Conservation (phyloP, 495 filamentous ascomycete species). For the Aspergillus steynii region DNA sequence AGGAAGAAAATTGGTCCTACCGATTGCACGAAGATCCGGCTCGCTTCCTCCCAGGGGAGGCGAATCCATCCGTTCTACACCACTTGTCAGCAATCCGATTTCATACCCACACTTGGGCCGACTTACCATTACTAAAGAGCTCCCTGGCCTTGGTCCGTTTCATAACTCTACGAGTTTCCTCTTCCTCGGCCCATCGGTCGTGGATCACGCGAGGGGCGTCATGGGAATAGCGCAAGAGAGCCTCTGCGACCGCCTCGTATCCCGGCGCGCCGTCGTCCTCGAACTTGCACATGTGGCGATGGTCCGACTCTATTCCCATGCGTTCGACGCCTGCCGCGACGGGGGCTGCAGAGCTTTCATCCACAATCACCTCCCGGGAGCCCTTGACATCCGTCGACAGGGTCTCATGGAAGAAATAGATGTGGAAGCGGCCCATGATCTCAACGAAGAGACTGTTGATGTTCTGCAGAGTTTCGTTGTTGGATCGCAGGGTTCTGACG, state of each 20-base stretch:
- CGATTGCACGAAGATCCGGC: conserved; percentile 26
- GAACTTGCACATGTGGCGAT: conserved; percentile 89
- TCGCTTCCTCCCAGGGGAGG: conserved; percentile 21
- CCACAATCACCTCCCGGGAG: conserved; percentile 65
- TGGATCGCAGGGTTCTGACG: conserved; percentile 68
- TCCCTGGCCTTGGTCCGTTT: conserved; percentile 41
- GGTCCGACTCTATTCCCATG: conserved; percentile 78
- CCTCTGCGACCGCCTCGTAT: conserved; percentile 70
- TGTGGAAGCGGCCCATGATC: conserved; percentile 68
- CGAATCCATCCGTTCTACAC: conserved; percentile 22
- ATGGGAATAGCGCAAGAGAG: conserved; percentile 66
- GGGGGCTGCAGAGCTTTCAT: conserved; percentile 72
- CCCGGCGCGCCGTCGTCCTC: conserved; percentile 70
- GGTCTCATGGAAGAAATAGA: conserved; percentile 73
- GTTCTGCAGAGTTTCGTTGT: conserved; percentile 78
- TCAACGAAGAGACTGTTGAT: conserved; percentile 78
- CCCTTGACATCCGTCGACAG: conserved; percentile 65
- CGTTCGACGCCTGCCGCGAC: conserved; percentile 72
- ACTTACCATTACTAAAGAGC: conserved; percentile 33
- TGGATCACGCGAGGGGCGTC: conserved; percentile 58
- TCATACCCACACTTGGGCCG: neutral
- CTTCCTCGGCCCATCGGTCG: conserved; percentile 65
- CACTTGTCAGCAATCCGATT: neutral
- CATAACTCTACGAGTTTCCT: conserved; percentile 48
- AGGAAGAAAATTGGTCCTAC: conserved; percentile 37